Evolutionary conservation across 1,284 basidiomycete genomes (phyloP), one percentile per base, ranked within the genome.

Genomic region (Malassezia vespertilionis): DNA sequence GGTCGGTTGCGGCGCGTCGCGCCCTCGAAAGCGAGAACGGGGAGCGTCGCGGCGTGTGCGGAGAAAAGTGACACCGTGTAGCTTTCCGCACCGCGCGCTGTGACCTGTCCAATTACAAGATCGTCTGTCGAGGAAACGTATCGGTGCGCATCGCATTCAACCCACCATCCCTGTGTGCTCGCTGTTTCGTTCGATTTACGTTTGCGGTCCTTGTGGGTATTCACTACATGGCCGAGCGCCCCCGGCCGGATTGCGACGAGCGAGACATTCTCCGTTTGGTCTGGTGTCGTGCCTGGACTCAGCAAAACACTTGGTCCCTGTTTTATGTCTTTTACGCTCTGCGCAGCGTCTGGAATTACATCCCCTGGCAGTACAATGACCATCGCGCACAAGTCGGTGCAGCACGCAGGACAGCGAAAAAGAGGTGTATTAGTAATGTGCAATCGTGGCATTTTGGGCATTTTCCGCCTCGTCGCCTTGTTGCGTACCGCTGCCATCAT

Each of bases 1-100:
- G 67, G 67, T 28, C 58, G 59, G 45, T 65, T 58, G 11, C 67
- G 56, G 40, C 68, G 68, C 3, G 65, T 67, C 7, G 67, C 67
- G 17, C 67, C 67, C 41, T 69, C 64, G 26, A 70, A 70, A 12
- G 60, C 50, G 20, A 70, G 60, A 8, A 54, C 62, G 5, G 67
- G 63, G 3, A 70, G 48, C 8, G 57, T 60, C 20, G 57, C 59
- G 2, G 40, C 28, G 36, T 65, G 60, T 1, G 62, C 53, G 3
- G 57, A 52, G 33, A 58, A 59, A 15, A 70, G 57, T 11, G 65
- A 49, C 23, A 60, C 49, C 9, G 59, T 61, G 40, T 67, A 70
- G 14, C 54, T 56, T 24, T 70, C 67, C 12, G 56, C 41, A 15
- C 58, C 56, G 12, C 62, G 56, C 26, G 56, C 54, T 8, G 63